Conservation (phyloP, 495 filamentous ascomycete genomes). For the Chaetomium cochliodes region DNA sequence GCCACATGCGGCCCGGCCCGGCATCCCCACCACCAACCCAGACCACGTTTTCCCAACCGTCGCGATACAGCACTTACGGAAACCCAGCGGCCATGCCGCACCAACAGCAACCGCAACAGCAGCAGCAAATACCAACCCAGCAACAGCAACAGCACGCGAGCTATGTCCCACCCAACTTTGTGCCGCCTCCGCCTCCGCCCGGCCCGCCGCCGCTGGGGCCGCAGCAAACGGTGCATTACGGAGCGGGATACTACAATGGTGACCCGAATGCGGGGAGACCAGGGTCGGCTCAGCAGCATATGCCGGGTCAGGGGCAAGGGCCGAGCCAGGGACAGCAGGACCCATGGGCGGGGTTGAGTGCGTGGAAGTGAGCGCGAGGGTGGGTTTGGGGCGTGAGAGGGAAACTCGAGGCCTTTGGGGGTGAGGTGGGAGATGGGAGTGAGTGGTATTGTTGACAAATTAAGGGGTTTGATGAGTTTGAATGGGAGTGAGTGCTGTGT, state of each 20-base stretch:
- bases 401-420: background rate
- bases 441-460: background rate
- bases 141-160: conserved; percentile 32
- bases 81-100: conserved; percentile 40
- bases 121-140: conserved; percentile 16
- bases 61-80: conserved; percentile 46
- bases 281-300: conserved; percentile 23
- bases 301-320: conserved; percentile 41
- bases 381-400: background rate
- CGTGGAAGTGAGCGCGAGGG: conserved; percentile 65
- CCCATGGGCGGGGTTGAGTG: conserved; percentile 84
- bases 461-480: background rate
- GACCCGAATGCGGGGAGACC: conserved; percentile 27
- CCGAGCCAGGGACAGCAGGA: conserved; percentile 52
- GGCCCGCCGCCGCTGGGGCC: conserved; percentile 72
- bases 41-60: conserved; percentile 42
- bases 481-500: background rate
- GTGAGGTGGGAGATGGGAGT: background rate
- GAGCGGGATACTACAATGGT: conserved; percentile 39
- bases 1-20: conserved; percentile 42
- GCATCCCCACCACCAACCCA: conserved; percentile 56
- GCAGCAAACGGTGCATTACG: conserved; percentile 60
- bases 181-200: conserved; percentile 87
- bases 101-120: conserved; percentile 32
- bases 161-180: conserved; percentile 75